Percentiles rank a stretch among this genome's conserved stretches.
phyloP scores from a whole-genome alignment of 2,329 filamentous ascomycete genomes.

The Aspergillus sp. region DNA sequence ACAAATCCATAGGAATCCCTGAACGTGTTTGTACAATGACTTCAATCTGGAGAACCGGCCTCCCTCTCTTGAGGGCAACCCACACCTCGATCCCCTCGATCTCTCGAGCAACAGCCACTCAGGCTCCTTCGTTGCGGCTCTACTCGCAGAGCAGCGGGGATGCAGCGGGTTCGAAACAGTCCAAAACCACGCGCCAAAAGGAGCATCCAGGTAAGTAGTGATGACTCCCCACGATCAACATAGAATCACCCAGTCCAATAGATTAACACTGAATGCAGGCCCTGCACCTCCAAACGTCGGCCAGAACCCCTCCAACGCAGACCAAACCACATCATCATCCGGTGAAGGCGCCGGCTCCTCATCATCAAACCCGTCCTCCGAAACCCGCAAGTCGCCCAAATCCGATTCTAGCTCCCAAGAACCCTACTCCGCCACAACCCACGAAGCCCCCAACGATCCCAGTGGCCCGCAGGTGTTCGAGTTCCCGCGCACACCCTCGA shows the following conservation, averaged over 20 bases:
- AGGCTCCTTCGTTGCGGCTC: constrained; percentile 2
- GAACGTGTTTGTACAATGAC: not conserved
- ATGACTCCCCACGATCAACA: not conserved
- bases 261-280: constrained; percentile 6
- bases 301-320: constrained; percentile 2
- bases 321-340: not conserved
- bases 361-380: constrained; percentile 1
- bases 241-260: not conserved
- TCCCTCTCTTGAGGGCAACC: not conserved
- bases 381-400: not conserved
- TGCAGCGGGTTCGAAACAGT: constrained; percentile 6
- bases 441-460: constrained; percentile 2
- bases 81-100: constrained; percentile 1
- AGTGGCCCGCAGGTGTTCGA: not conserved
- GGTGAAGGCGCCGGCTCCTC: not conserved
- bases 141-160: constrained; percentile 14
- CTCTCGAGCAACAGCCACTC: not conserved
- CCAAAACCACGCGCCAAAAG: constrained; percentile 11
- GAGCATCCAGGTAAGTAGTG: constrained; percentile 17
- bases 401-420: not conserved
- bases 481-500: constrained; percentile 21
- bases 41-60: not conserved
- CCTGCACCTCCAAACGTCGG: constrained; percentile 14
- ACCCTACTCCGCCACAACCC: not conserved
- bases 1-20: not conserved